A percentile compares a stretch with the other conserved stretches of the same genome.
Conservation (phyloP, 2,329 filamentous ascomycete species). For the Curvularia hawaiiensis region DNA sequence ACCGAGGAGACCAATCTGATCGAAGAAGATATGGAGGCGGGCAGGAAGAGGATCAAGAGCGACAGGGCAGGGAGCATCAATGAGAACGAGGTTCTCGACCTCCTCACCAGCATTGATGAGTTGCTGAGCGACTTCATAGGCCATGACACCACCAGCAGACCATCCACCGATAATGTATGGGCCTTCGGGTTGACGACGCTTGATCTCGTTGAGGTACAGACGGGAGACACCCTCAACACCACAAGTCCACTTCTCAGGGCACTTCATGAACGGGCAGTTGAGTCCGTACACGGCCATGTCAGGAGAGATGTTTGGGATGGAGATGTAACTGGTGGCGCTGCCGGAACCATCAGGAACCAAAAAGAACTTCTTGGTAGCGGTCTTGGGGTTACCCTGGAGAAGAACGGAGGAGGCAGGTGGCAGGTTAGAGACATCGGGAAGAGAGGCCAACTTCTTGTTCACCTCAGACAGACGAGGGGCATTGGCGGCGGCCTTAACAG, state of each 20-base stretch:
- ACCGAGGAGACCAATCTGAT: slow-evolving; percentile 72
- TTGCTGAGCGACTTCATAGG: slow-evolving; percentile 57
- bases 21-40: slow-evolving; percentile 73
- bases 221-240: slow-evolving; percentile 68
- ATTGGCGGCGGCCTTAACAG: slow-evolving; percentile 27
- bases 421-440: slow-evolving; percentile 50
- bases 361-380: slow-evolving; percentile 61
- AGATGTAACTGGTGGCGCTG: slow-evolving; percentile 70
- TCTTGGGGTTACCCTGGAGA: slow-evolving; percentile 62
- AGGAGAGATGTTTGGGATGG: slow-evolving; percentile 60
- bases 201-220: slow-evolving; percentile 72
- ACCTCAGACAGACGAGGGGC: slow-evolving; percentile 54
- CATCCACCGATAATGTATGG: slow-evolving; percentile 61
- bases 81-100: slow-evolving; percentile 57
- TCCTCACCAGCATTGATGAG: slow-evolving; percentile 55
- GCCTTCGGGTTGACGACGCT: slow-evolving; percentile 70
- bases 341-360: slow-evolving; percentile 60
- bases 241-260: slow-evolving; percentile 67
- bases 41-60: slow-evolving; percentile 57
- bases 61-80: slow-evolving; percentile 60
- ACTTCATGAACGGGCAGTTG: slow-evolving; percentile 75
- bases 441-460: slow-evolving; percentile 51
- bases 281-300: slow-evolving; percentile 60
- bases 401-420: slow-evolving; percentile 61
- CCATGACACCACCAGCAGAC: slow-evolving; percentile 62